Conservation (phyloP, 345 rosid species). For the Moringa oleifera region DNA sequence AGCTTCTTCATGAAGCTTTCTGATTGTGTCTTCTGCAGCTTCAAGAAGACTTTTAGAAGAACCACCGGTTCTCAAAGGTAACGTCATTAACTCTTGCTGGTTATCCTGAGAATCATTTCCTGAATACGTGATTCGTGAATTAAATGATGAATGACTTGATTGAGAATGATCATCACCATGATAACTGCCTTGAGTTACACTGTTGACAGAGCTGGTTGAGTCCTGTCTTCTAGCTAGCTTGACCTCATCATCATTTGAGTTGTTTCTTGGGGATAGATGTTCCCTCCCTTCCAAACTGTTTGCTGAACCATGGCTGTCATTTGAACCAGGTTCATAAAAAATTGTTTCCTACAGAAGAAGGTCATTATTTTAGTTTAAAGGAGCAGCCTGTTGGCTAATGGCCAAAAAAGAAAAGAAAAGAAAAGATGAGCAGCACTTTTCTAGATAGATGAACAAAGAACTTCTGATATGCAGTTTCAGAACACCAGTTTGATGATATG, state of each 20-base stretch:
- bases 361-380: too few relatives aligned
- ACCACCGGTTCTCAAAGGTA: slow-evolving; percentile 21
- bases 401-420: neutral
- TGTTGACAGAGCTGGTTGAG: slow-evolving; percentile 17
- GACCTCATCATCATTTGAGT: slow-evolving; percentile 6
- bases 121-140: slow-evolving; percentile 18
- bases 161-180: slow-evolving; percentile 21
- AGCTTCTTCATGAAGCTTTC: slow-evolving; percentile 41
- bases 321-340: slow-evolving; percentile 27
- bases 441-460: too few relatives aligned
- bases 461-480: too few relatives aligned
- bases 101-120: slow-evolving; percentile 21
- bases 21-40: slow-evolving; percentile 46
- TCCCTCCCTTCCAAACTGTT: slow-evolving; percentile 21
- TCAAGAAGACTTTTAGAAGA: slow-evolving; percentile 39
- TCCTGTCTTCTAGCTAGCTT: slow-evolving; percentile 15
- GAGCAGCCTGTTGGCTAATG: neutral
- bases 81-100: slow-evolving; percentile 13
- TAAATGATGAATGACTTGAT: slow-evolving; percentile 23
- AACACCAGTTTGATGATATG: too few relatives aligned
- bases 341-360: slow-evolving; percentile 26
- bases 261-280: slow-evolving; percentile 9
- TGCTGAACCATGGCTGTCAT: slow-evolving; percentile 30
- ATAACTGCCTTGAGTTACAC: slow-evolving; percentile 11
- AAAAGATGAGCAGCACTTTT: neutral